Base-by-base conservation (phyloP, 2,329 filamentous ascomycete genomes). In the Fusarium avenaceum region DNA sequence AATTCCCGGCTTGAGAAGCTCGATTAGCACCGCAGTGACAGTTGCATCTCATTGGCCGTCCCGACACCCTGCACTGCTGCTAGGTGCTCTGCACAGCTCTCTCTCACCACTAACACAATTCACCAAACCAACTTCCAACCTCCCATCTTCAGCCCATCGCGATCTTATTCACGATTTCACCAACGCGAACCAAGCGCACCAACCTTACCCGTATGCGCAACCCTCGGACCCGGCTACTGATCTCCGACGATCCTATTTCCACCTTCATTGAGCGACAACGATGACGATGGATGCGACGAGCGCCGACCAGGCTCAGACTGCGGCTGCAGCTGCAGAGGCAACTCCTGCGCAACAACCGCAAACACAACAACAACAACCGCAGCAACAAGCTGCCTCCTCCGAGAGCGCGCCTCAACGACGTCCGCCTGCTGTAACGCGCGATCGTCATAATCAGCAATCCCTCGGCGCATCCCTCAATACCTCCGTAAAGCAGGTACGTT, bases 401-500 rank as follows among this genome's bases (percentile, higher is more conserved):
- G 69, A 65, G 42, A 63, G 69, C 19, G 58, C 70, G 11, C 64
- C 70, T 17, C 72, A 72, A 49, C 75, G 72, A 55, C 77, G 75
- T 51, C 57, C 67, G 4, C 65, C 73, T 52, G 57, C 70, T 38
- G 67, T 74, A 51, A 76, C 76, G 49, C 85, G 87, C 72, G 87
- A 90, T 75, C 77, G 79, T 50, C 87, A 80, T 74, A 88, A 89
- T 74, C 76, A 85, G 67, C 88, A 91, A 79, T 92, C 92, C 63
- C 85, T 94, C 52, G 91, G 91, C 65, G 79, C 80, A 46, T 83
- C 84, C 35, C 83, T 92, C 46, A 89, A 93, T 75, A 82, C 81
- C 55, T 82, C 83, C 65, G 86, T 94, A 65, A 92, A 92, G 77
- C 83, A 92, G 86, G 91, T 92, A 84, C 76, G 72, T 72, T 55